phyloP scores from a whole-genome alignment of 495 filamentous ascomycete genomes.

The Aspergillus kassunensis region DNA sequence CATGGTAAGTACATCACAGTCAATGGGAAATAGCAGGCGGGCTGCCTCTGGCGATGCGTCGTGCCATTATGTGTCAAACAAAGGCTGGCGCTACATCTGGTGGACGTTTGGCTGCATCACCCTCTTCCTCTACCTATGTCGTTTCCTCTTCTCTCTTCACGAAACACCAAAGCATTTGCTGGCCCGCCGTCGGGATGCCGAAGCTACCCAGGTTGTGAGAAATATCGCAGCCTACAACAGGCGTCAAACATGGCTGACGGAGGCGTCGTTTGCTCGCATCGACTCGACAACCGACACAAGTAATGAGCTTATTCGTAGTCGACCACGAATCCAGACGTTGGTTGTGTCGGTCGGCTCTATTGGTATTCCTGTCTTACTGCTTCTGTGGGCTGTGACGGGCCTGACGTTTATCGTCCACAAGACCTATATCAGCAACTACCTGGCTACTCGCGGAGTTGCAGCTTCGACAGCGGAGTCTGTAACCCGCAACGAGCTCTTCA shows the following conservation, averaged over 20 bases:
- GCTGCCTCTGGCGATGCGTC: conserved; percentile 2
- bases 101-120: conserved; percentile 29
- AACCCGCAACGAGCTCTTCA: conserved; percentile 21
- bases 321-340: conserved; percentile 6
- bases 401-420: conserved; percentile 18
- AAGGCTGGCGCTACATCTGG: conserved; percentile 26
- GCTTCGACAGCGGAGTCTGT: too few species aligned
- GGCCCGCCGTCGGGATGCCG: conserved; percentile 18
- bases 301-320: conserved; percentile 6
- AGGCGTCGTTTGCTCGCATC: conserved; percentile 20
- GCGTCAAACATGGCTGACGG: conserved; percentile 23
- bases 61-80: conserved; percentile 33
- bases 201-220: conserved; percentile 22
- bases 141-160: conserved; percentile 54
- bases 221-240: conserved; percentile 23
- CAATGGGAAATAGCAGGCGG: conserved; percentile 6
- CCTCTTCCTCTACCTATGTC: conserved; percentile 23
- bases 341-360: background rate
- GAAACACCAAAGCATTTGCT: conserved; percentile 27
- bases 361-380: conserved; percentile 6
- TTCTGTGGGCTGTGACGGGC: conserved; percentile 17
- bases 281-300: conserved; percentile 17
- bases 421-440: conserved; percentile 29
- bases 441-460: conserved; percentile 52
- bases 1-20: conserved; percentile 14